These are phyloP conservation scores for Cercospora janseana DNA, from an alignment of 2,329 filamentous ascomycete species.

Conservation along the genomic window DNA sequence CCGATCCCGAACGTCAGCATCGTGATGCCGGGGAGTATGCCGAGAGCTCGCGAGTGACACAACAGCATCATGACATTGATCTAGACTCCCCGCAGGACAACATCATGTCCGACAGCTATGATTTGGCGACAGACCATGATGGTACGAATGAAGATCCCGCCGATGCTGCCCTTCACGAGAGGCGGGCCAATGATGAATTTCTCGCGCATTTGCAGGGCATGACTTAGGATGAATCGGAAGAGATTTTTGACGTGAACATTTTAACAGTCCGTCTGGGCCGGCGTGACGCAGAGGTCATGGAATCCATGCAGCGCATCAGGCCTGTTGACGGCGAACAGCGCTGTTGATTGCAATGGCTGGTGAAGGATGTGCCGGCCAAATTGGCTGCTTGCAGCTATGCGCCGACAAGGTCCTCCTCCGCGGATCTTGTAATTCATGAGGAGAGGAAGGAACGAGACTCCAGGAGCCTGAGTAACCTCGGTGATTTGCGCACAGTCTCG, in stretches of 20 bases:
- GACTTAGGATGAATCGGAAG: not conserved
- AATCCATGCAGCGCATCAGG: no score
- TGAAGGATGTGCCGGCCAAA: no score
- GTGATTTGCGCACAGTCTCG: no score
- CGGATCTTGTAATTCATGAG: no score
- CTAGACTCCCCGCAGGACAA: slow-evolving; percentile 9
- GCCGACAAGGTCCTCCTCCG: no score
- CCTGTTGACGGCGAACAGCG: no score
- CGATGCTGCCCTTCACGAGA: slow-evolving; percentile 3
- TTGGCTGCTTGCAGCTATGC: no score
- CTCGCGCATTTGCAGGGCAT: slow-evolving; percentile 11
- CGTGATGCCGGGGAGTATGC: slow-evolving; percentile 12
- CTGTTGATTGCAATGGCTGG: no score
- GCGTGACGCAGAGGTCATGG: no score
- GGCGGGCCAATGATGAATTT: slow-evolving; percentile 11
- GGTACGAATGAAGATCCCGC: not conserved
- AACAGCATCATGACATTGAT: not conserved
- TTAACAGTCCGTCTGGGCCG: no score
- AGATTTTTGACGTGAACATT: not conserved
- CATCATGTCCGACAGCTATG: slow-evolving; percentile 10
- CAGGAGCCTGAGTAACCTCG: no score
- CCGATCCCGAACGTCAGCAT: not conserved
- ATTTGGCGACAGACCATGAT: not conserved
- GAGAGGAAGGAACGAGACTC: no score
- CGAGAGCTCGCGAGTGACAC: slow-evolving; percentile 10